Evolutionary conservation across 345 rosid genomes (phyloP), one percentile per base, ranked within the genome.

Genomic region (Triadica sebifera): DNA sequence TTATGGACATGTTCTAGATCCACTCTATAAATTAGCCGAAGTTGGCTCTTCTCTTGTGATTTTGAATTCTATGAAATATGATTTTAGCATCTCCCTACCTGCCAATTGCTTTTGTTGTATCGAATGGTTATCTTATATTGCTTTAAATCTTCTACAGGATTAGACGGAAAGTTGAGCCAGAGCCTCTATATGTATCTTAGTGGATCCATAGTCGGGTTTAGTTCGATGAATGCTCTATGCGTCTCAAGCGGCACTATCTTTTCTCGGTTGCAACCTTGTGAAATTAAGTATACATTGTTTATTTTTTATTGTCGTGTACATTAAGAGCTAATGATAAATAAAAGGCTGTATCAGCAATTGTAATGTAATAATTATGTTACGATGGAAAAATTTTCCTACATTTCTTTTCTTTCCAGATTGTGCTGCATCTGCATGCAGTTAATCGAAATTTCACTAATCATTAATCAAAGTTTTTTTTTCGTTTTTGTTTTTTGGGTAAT

Each of bases 111-210:
- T 65, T 24, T 52, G 45, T 16, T 66, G 45, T 47, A 4, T 7
- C 8, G 16, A 37, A 37, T 20, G 8, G 59, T 57, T n/a, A 55
- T 16, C 47, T 16, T 55, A 1, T 50, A 34, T 63, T 51, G 2
- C 39, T 57, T 52, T 20, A 29, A 57, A 46, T 81, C 0, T 39
- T 37, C 72, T 84, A 57, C 83, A 91, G 98, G 97, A 91, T 93
- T 49, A 89, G 84, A 81, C 83, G 98, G 77, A 89, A 86, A 76
- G 85, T 78, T 67, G 84, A 89, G 82, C 91, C 96, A 0, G 89
- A 90, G 85, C 96, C 97, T 73, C 88, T 91, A 13, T 93, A 84
- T 75, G 84, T 46, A 41, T 85, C 91, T 66, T 89, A 12, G 5
- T 17, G 20, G 59, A 8, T 58, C 6, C 38, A 58, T 47, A 50